A percentile compares a stretch with the other conserved stretches of the same genome.
Evolutionary conservation across 495 filamentous ascomycete species (phyloP).

Genomic region (Friedmanniomyces simplex): DNA sequence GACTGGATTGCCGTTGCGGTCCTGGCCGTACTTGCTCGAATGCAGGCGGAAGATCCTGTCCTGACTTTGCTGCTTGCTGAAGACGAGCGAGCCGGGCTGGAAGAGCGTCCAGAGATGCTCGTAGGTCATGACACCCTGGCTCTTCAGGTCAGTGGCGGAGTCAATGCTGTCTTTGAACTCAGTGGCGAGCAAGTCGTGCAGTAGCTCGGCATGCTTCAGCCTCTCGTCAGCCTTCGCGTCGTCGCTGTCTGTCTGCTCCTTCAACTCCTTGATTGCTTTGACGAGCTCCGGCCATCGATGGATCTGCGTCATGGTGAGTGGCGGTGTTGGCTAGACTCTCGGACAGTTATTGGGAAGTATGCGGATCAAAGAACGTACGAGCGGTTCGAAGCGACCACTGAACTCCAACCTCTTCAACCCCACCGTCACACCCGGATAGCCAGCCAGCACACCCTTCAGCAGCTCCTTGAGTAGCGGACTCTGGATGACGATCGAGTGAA

Average conservation of each 20-base stretch:
- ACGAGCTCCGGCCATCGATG: constrained; percentile 54
- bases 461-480: constrained; percentile 51
- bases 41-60: constrained; percentile 33
- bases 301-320: constrained; percentile 34
- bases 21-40: constrained; percentile 26
- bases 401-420: constrained; percentile 51
- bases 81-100: constrained; percentile 38
- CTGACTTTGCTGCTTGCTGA: constrained; percentile 30
- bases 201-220: constrained; percentile 43
- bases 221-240: constrained; percentile 14
- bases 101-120: constrained; percentile 48
- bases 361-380: constrained; percentile 39
- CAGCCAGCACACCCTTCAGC: constrained; percentile 44
- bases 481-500: constrained; percentile 56
- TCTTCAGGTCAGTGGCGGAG: constrained; percentile 44
- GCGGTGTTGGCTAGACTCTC: constrained; percentile 20
- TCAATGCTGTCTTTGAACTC: constrained; percentile 51
- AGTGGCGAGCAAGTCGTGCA: constrained; percentile 44
- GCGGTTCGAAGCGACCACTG: constrained; percentile 47
- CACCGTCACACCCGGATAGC: constrained; percentile 55
- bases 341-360: not conserved
- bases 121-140: constrained; percentile 50
- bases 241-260: constrained; percentile 31
- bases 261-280: constrained; percentile 32
- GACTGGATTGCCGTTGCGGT: constrained; percentile 23